Evolutionary conservation across 192 early-diverging fungal genomes (phyloP), one percentile per base, ranked within the genome.

Genomic region (Coemansia aciculifera): DNA sequence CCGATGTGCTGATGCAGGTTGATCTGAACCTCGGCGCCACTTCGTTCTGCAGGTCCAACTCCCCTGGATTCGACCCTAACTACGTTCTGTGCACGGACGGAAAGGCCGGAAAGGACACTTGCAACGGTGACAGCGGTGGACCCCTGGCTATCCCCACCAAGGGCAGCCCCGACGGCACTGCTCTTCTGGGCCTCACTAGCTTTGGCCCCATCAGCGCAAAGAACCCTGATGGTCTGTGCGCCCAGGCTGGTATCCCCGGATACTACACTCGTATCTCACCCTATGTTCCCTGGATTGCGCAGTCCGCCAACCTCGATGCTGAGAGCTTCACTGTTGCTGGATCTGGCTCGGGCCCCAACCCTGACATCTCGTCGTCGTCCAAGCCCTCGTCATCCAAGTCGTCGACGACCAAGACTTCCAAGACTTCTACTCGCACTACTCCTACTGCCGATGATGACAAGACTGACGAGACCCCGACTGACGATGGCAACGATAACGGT

Each of bases 41-140:
- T 0, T 27, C 48, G 12, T 31, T 66, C 29, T 85, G 83, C 64
- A 5, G 19, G 36, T 10, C 36, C 3, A 70, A 62, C 64, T 66
- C 62, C 27, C 19, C 49, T 34, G 27, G 46, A 19, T 73, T 69
- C 17, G 37, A 66, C 27, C 43, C 57, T 5, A 31, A 23, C 37
- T 59, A 64, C 10, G 70, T 72, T 57, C 31, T 85, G 59, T 85
- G 83, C 71, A 85, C 78, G 4, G 83, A 79, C 29, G 67, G 68
- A 3, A 60, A 64, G 7, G 69, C 27, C 1, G 83, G 78, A 31
- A 67, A 64, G n/a, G 75, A 78, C 60, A 78, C 83, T 34, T 85
- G 83, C 71, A 40, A 67, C 13, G 83, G 75, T 21, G 78, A 85
- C 67, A 75, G 72, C 13, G 83, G 78, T 17, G 78, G 78, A 24